Conservation (phyloP, 352 stramenopile species). For the Phytophthora palmivora region DNA sequence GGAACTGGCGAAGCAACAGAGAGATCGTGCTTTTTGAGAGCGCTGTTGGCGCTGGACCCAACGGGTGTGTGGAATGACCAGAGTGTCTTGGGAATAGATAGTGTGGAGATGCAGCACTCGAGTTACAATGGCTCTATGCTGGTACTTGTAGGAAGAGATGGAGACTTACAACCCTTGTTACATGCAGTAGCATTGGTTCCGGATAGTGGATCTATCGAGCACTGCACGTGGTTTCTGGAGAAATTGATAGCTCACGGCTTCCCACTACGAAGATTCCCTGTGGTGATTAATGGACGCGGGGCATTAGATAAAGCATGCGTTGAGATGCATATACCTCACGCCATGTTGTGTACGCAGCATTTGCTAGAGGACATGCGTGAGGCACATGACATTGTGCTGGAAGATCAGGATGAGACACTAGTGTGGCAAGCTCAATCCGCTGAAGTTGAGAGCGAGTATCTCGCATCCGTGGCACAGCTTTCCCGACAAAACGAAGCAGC, state of each 20-base stretch:
- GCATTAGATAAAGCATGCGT: conserved; percentile 28
- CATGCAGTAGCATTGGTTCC: conserved; percentile 51
- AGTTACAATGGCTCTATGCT: conserved; percentile 45
- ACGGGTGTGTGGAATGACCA: conserved; percentile 50
- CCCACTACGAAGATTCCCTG: conserved; percentile 45
- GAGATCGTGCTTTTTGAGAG: conserved; percentile 36
- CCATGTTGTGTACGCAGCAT: conserved; percentile 48
- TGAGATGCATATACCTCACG: conserved; percentile 35
- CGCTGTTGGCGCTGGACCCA: conserved; percentile 51
- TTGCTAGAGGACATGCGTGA: conserved; percentile 44
- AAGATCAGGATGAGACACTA: conserved; percentile 35
- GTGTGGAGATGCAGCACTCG: conserved; percentile 36
- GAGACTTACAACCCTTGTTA: conserved; percentile 44
- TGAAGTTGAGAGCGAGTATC: conserved; percentile 49
- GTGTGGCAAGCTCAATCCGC: conserved; percentile 52
- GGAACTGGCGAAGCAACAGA: background rate
- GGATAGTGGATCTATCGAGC: conserved; percentile 20
- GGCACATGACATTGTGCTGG: conserved; percentile 19
- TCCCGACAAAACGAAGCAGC: conserved; percentile 41
- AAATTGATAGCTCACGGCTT: conserved; percentile 57
- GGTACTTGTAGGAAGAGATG: conserved; percentile 46
- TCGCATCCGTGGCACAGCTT: conserved; percentile 36
- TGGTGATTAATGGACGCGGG: conserved; percentile 44
- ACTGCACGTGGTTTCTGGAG: conserved; percentile 55
- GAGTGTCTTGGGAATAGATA: conserved; percentile 48